Evolutionary conservation across 345 rosid genomes (phyloP).

Genomic region (Mercurialis annua): DNA sequence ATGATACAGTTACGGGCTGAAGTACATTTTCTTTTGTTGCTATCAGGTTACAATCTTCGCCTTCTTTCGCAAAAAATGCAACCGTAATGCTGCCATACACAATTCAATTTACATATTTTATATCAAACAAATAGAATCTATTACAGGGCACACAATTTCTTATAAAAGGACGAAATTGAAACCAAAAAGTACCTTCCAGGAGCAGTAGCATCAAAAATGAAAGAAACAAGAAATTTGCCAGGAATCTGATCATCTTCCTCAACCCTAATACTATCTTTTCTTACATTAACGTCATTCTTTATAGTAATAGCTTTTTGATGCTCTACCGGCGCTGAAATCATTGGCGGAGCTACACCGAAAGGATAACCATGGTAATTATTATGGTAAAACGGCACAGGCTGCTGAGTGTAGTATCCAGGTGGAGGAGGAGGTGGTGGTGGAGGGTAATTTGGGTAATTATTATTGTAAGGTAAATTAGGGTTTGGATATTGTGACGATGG

Average conservation of each 20-base stretch:
- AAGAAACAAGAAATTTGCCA: conserved; percentile 63
- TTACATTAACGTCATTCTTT: conserved; percentile 72
- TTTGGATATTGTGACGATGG: conserved; percentile 43
- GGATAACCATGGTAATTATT: conserved; percentile 30
- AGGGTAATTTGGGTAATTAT: conserved; percentile 14
- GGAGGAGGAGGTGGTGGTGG: conserved; percentile 11
- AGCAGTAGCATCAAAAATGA: conserved; percentile 87
- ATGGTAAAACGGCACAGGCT: conserved; percentile 12
- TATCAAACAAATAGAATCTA: background rate
- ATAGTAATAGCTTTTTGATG: conserved; percentile 83
- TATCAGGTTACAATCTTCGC: conserved; percentile 50
- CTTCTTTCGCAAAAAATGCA: conserved; percentile 81
- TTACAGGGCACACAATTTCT: background rate
- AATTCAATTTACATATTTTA: background rate
- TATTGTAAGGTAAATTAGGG: conserved; percentile 18
- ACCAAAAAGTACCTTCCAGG: conserved; percentile 52
- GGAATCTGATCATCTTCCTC: conserved; percentile 56
- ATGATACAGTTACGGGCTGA: conserved; percentile 54
- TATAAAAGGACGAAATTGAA: background rate
- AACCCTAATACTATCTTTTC: conserved; percentile 68
- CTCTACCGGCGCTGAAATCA: conserved; percentile 54
- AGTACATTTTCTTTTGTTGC: conserved; percentile 58
- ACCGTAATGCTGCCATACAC: conserved; percentile 54
- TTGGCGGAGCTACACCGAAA: conserved; percentile 41
- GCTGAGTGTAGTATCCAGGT: conserved; percentile 26